Base-by-base conservation (phyloP, 495 filamentous ascomycete genomes). In the Neurospora sp. region DNA sequence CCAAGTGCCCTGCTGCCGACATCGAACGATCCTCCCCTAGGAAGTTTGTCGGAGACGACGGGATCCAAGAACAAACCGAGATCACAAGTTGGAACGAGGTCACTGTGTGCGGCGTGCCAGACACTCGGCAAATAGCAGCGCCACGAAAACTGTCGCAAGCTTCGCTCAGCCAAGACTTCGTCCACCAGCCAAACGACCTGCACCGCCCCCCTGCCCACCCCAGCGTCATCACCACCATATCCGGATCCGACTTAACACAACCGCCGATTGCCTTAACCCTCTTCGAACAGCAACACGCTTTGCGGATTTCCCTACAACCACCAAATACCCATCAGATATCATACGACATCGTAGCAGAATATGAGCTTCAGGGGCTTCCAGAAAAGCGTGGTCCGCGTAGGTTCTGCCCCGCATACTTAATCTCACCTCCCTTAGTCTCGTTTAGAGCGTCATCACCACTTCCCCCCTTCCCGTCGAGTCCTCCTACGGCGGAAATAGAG, bases 351-450 rank as follows among this genome's bases (percentile, higher is more conserved):
- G 14, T 59, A 31, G 40, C 41, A 70, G 70, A 80, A 75, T 76
- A 99, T 99, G 96, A 98, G 95, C 89, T 94, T 97, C 85, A 95
- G 94, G 84, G 96, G 96, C 74, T 92, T 99, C 79, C 89, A 91
- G 83, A 97, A 97, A 86, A 92, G 92, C 83, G 84, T 97, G 78
- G 86, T 89, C 69, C 88, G 96, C 76, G 92, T 93, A 84, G 78
- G 90, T 80, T 73, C 59, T 71, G 75, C 72, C 72, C 71, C 65
- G 35, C 74, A 70, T 73, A 59, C 22, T 70, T 35, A 4, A 16
- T 68, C 31, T 17, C 45, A 39, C 20, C 35, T 69, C 42, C 41
- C 71, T 16, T 37, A n/a, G 45, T 31, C 39, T 48, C 20, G 53
- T 12, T 35, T 65, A 27, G 27, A 37, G 27, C 27, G 27, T 65